Evolutionary conservation across 768 basidiomycete genomes (phyloP).

Genomic region (Rhodotorula paludigena): DNA sequence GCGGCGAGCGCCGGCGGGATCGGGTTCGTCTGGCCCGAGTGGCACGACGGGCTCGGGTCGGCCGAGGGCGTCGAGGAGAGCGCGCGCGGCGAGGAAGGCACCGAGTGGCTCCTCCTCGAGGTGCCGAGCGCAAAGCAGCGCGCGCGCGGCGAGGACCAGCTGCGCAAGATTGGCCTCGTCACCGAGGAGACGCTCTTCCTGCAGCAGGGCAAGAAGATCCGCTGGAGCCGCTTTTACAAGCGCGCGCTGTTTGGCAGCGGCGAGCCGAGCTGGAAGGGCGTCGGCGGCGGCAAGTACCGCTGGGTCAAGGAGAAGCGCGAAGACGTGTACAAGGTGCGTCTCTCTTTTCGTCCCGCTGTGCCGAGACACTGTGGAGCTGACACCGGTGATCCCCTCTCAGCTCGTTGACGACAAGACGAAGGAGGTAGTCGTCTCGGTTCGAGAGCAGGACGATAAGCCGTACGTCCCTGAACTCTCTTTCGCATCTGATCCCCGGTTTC

Average conservation of each 20-base stretch:
- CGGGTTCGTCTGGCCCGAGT: neutral
- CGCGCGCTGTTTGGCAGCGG: constrained; percentile 1
- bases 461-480: neutral
- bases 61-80: neutral
- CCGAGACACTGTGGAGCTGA: neutral
- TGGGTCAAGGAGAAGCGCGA: constrained; percentile 1
- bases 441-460: constrained; percentile 2
- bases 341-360: neutral
- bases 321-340: neutral
- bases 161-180: constrained; percentile 6
- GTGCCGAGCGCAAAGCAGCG: neutral
- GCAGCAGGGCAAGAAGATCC: neutral
- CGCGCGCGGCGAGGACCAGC: neutral
- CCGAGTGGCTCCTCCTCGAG: constrained; percentile 7
- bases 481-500: too few species aligned
- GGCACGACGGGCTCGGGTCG: constrained; percentile 5
- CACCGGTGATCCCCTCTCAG: neutral
- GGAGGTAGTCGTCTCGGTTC: constrained; percentile 7
- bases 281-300: constrained; percentile 7
- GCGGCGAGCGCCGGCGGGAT: neutral
- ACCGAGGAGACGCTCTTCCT: constrained; percentile 14
- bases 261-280: constrained; percentile 6
- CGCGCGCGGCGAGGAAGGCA: neutral
- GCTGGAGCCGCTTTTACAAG: constrained; percentile 3
- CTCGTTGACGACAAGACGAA: constrained; percentile 12